Evolutionary conservation across 345 rosid species (phyloP), one percentile per base, ranked within the genome.

Genomic region (Gossypium anomalum): DNA sequence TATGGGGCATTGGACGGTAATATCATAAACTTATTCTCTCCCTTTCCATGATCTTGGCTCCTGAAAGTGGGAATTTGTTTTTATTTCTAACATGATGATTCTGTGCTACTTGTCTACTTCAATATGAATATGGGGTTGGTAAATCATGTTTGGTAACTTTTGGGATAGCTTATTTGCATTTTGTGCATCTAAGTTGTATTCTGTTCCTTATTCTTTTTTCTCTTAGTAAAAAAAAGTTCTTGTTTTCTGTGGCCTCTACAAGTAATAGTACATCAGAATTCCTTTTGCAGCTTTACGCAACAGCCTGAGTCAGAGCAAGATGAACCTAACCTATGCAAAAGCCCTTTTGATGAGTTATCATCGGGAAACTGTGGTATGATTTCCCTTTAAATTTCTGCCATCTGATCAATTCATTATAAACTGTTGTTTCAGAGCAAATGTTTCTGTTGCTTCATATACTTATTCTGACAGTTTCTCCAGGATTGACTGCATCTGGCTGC

Each of bases 291-390:
- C 76, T 84, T 80, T 81, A 55, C 74, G 55, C 73, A 77, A 58
- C 88, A 85, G 79, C 44, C 69, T 58, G 89, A 84, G 76, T 85
- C 77, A 82, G 83, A 80, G 71, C 88, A 81, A 61, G 85, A 78
- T 75, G 90, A 86, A 67, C 70, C 79, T 25, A 79, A 43, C 76
- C 73, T 81, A 57, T 82, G 80, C 62, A 79, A 74, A 76, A 77
- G 84, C 79, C 78, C 85, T 71, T 79, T 78, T 69, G 86, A 79
- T 41, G 87, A 85, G 73, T 71, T 79, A 64, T 78, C 85, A 49
- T 75, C 91, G 38, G 84, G 79, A 71, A 81, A 77, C 71, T 76
- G 80, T 74, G 89, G 93, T 91, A 89, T 65, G 84, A 14, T 78
- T 59, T 58, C 63, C 43, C 16, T 70, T 19, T 78, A 57, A 20